Conservation (phyloP, 768 basidiomycete species). For the Xerocomus spinulosus region DNA sequence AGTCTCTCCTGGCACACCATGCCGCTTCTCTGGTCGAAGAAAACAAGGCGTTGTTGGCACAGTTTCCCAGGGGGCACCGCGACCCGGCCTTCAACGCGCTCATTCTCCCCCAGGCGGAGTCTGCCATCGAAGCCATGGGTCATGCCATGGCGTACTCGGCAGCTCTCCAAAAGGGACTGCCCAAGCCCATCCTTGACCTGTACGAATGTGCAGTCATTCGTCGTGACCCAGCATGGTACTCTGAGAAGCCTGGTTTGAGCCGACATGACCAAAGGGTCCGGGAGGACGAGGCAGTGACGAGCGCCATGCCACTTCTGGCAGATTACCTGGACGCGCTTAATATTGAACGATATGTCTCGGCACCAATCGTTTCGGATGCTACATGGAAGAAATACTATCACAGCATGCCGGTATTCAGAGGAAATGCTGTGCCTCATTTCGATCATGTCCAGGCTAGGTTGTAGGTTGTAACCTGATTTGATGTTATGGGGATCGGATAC, state of each 20-base stretch:
- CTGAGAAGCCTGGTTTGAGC: slow-evolving; percentile 46
- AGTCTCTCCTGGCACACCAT: slow-evolving; percentile 53
- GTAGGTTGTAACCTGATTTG: too few relatives aligned
- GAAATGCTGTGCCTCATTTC: slow-evolving; percentile 16
- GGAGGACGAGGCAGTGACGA: slow-evolving; percentile 43
- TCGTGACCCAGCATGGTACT: slow-evolving; percentile 57
- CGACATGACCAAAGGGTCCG: slow-evolving; percentile 45
- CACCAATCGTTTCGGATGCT: slow-evolving; percentile 49
- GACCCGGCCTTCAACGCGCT: slow-evolving; percentile 44
- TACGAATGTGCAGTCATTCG: slow-evolving; percentile 52
- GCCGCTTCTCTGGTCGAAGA: slow-evolving; percentile 44
- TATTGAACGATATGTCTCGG: slow-evolving; percentile 47
- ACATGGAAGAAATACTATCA: slow-evolving; percentile 40
- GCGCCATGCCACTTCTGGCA: slow-evolving; percentile 41
- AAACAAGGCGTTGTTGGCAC: slow-evolving; percentile 37
- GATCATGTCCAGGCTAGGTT: slow-evolving; percentile 42
- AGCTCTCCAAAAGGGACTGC: slow-evolving; percentile 40
- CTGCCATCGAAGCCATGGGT: slow-evolving; percentile 56
- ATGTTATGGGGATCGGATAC: too few relatives aligned
- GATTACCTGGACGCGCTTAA: slow-evolving; percentile 40
- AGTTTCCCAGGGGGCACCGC: slow-evolving; percentile 27
- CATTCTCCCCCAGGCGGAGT: slow-evolving; percentile 52
- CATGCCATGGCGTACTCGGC: slow-evolving; percentile 59
- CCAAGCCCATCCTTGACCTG: slow-evolving; percentile 48
- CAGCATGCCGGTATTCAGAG: not conserved